Evolutionary conservation across 129 eudicot species (phyloP), one percentile per base, ranked within the genome.

Genomic region (Pseudognaphalium luteoalbum): DNA sequence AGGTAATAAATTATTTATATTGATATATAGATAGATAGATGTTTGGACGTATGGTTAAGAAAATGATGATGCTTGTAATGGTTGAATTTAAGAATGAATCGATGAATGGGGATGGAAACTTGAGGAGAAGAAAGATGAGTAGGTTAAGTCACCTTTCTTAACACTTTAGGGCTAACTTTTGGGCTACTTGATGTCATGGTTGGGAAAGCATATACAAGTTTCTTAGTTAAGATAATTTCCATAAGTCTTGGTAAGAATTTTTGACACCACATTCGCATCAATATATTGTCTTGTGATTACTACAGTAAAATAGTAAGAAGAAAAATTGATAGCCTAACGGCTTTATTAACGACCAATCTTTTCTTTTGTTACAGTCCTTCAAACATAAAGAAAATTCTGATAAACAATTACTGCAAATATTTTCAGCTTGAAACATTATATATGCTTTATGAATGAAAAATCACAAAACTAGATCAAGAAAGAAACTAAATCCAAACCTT

Each of bases 121-220:
- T 75, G 66, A 57, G 44, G 69, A 58, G 70, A 21, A 67, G 76
- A 81, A 83, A 77, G 70, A 81, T 81, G 77, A 71, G 76, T 29
- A 19, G 76, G 52, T 76, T 61, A 80, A 78, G 87, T 82, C 77
- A 66, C 73, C 80, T 66, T 65, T 62, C 74, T 78, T 72, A 58
- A 59, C 76, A 73, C 74, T 63, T 34, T 71, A 74, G 30, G 75
- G 80, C 65, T 80, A 67, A 42, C 83, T 80, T 80, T 67, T 80
- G 75, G 64, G 67, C 83, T 80, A 80, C 79, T 80, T 73, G 83
- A 80, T 80, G 79, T 80, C 80, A 80, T 74, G 76, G 67, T 74
- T 74, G 84, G 80, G 84, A 80, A 80, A 80, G 84, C 84, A 80
- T 80, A 78, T 70, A 25, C 28, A 70, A 50, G 52, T 78, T 78